These are phyloP conservation scores for Schrenkiella parvula DNA, from an alignment of 345 rosid species.

Conservation along the genomic window DNA sequence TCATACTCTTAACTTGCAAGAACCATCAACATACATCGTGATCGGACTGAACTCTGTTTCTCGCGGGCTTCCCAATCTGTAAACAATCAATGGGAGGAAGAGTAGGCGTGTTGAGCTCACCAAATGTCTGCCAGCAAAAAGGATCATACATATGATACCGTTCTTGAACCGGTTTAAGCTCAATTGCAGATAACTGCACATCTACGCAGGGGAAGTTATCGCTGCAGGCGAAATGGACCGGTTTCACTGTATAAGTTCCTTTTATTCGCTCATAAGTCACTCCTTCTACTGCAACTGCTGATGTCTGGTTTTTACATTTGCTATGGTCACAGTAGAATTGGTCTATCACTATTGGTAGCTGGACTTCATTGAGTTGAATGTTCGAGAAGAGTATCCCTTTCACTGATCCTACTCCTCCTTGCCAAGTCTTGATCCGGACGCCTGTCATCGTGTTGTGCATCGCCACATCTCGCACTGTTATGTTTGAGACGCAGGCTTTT, in stretches of 20 bases:
- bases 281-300: slow-evolving; percentile 90
- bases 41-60: slow-evolving; percentile 54
- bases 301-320: slow-evolving; percentile 70
- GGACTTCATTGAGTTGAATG: slow-evolving; percentile 84
- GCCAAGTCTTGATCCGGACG: slow-evolving; percentile 94
- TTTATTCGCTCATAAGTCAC: slow-evolving; percentile 70
- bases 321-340: slow-evolving; percentile 89
- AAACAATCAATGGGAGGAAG: slow-evolving; percentile 85
- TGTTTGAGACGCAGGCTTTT: slow-evolving; percentile 93
- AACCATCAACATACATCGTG: slow-evolving; percentile 58
- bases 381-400: slow-evolving; percentile 83
- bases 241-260: slow-evolving; percentile 88
- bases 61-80: slow-evolving; percentile 82
- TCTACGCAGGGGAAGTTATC: slow-evolving; percentile 80
- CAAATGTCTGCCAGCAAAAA: slow-evolving; percentile 92
- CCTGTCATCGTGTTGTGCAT: slow-evolving; percentile 92
- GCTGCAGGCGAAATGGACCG: slow-evolving; percentile 90
- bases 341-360: slow-evolving; percentile 80
- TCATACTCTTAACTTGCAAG: not conserved
- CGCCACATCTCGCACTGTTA: slow-evolving; percentile 74
- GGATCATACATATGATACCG: slow-evolving; percentile 69
- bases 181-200: slow-evolving; percentile 59
- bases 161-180: slow-evolving; percentile 76
- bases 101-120: slow-evolving; percentile 76
- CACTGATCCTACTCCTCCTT: slow-evolving; percentile 95